Conservation (phyloP, 768 basidiomycete species). For the Russula foetens region DNA sequence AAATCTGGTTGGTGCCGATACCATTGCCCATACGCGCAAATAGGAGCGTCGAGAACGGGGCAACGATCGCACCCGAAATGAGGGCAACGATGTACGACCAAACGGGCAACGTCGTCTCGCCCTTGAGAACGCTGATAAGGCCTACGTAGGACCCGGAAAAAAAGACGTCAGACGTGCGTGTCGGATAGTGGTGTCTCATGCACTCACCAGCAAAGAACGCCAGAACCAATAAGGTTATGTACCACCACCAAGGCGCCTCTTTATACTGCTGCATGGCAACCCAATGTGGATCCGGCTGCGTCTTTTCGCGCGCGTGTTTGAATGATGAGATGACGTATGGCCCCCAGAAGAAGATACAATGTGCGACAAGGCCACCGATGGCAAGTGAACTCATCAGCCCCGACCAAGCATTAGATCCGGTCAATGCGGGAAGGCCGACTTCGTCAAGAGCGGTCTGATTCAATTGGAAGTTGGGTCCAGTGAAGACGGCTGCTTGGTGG, state of each 20-base stretch:
- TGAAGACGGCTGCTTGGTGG: slow-evolving; percentile 45
- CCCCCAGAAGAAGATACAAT: slow-evolving; percentile 49
- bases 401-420: slow-evolving; percentile 46
- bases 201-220: slow-evolving; percentile 48
- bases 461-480: slow-evolving; percentile 38
- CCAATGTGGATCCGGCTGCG: slow-evolving; percentile 51
- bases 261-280: slow-evolving; percentile 52
- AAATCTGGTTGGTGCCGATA: slow-evolving; percentile 49
- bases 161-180: not conserved
- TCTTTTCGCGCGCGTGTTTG: slow-evolving; percentile 37
- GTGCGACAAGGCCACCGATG: slow-evolving; percentile 50
- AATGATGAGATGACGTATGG: slow-evolving; percentile 42
- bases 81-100: slow-evolving; percentile 56
- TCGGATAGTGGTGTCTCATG: not conserved
- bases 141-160: not conserved
- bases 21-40: slow-evolving; percentile 55
- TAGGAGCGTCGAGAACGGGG: slow-evolving; percentile 50
- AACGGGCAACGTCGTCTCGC: slow-evolving; percentile 54
- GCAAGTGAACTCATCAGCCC: slow-evolving; percentile 38
- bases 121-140: slow-evolving; percentile 39
- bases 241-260: slow-evolving; percentile 59
- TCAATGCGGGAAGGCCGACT: slow-evolving; percentile 34
- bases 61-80: slow-evolving; percentile 34
- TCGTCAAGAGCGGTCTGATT: slow-evolving; percentile 46
- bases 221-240: slow-evolving; percentile 37